Conservation (phyloP, 805 yeast genomes). For the Brettanomyces naardenensis region DNA sequence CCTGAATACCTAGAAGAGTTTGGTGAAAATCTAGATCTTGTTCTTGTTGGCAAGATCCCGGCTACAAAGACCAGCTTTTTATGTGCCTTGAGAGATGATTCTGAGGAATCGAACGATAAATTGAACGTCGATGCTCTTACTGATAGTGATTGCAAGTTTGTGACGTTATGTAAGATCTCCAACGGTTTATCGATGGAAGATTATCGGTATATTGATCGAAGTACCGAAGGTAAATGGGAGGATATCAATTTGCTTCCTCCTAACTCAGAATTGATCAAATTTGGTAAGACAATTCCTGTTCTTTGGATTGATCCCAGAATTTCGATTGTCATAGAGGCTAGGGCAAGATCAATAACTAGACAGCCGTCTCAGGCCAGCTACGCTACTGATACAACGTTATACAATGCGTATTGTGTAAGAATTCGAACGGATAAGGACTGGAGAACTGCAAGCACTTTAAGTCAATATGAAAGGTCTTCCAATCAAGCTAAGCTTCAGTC, state of each 20-base stretch:
- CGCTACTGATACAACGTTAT: slow-evolving; percentile 60
- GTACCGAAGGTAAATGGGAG: slow-evolving; percentile 58
- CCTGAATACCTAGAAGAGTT: slow-evolving; percentile 84
- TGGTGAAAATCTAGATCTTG: slow-evolving; percentile 79
- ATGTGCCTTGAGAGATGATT: slow-evolving; percentile 53
- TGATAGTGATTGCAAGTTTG: slow-evolving; percentile 29
- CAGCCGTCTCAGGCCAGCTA: slow-evolving; percentile 37
- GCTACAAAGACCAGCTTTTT: slow-evolving; percentile 66
- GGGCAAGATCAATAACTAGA: slow-evolving; percentile 64
- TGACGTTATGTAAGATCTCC: slow-evolving; percentile 72
- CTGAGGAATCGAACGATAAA: slow-evolving; percentile 4
- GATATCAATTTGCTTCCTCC: slow-evolving; percentile 36
- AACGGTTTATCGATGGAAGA: slow-evolving; percentile 72
- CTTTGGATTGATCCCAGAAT: slow-evolving; percentile 76
- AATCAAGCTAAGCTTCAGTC: slow-evolving; percentile 12
- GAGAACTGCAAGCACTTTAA: slow-evolving; percentile 44
- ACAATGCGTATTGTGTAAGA: slow-evolving; percentile 65
- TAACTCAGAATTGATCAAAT: slow-evolving; percentile 29
- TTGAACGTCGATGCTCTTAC: slow-evolving; percentile 6
- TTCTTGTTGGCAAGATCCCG: slow-evolving; percentile 70
- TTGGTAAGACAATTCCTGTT: slow-evolving; percentile 57
- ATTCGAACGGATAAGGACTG: slow-evolving; percentile 64
- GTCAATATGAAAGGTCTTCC: slow-evolving; percentile 35
- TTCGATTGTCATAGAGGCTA: slow-evolving; percentile 74
- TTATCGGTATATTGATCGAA: slow-evolving; percentile 40